These are phyloP conservation scores for Coemansia sp. DNA, from an alignment of 192 early-diverging fungal species.

Conservation along the genomic window DNA sequence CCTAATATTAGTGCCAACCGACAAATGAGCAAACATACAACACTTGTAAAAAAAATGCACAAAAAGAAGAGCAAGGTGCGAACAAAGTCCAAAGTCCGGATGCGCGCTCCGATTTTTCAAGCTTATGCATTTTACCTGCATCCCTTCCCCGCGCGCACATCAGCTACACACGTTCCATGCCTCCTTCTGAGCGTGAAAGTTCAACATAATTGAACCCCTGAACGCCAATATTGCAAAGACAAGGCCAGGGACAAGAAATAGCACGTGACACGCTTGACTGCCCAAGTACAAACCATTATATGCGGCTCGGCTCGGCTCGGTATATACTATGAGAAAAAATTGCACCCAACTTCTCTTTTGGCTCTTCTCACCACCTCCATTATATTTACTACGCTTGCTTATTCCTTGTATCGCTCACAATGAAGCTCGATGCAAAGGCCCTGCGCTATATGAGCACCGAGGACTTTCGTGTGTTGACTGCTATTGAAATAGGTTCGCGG, in stretches of 20 bases:
- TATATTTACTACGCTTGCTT: background rate
- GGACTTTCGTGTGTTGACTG: conserved; percentile 95
- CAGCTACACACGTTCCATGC: too few species aligned
- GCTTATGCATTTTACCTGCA: too few species aligned
- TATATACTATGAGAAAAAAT: background rate
- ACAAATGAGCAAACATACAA: background rate
- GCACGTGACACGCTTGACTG: background rate
- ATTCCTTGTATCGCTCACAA: conserved; percentile 31
- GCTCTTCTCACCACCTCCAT: background rate
- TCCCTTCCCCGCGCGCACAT: too few species aligned
- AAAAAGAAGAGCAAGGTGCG: background rate
- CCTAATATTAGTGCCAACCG: background rate
- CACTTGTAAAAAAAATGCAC: background rate
- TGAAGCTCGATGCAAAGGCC: conserved; percentile 95
- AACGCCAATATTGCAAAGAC: background rate
- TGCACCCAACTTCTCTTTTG: conserved; percentile 3
- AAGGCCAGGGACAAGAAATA: too few species aligned
- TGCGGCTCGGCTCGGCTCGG: background rate
- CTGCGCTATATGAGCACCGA: conserved; percentile 92
- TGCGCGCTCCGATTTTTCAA: too few species aligned
- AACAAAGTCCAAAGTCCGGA: too few species aligned
- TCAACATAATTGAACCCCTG: too few species aligned
- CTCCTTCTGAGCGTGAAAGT: too few species aligned
- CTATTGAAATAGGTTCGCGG: conserved; percentile 95
- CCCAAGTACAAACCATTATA: too few species aligned